These are phyloP conservation scores for Trichosporon ovoides DNA, from an alignment of 1,284 basidiomycete species.

Conservation along the genomic window DNA sequence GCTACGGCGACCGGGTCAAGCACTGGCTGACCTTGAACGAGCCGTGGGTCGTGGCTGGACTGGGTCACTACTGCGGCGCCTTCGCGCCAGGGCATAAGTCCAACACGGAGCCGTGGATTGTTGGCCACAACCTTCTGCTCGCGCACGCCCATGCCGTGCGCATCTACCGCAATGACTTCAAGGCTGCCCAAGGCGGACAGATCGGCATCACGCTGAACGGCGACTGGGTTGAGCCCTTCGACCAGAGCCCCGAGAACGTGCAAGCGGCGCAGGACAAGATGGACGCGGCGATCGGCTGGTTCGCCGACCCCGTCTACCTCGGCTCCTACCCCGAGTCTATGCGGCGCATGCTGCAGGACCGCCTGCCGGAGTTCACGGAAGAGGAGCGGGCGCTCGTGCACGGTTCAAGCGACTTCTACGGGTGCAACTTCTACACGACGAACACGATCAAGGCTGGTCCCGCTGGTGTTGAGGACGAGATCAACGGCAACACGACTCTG, in stretches of 20 bases:
- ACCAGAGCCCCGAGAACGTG: conserved; percentile 59
- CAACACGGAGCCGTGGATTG: conserved; percentile 68
- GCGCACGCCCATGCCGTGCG: conserved; percentile 64
- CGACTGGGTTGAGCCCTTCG: conserved; percentile 65
- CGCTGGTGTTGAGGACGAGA: conserved; percentile 49
- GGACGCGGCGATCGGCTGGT: conserved; percentile 57
- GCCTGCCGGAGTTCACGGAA: conserved; percentile 61
- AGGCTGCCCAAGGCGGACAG: conserved; percentile 46
- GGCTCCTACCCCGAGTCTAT: conserved; percentile 63
- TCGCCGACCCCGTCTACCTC: conserved; percentile 64
- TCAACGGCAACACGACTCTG: conserved; percentile 56
- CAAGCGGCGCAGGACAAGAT: conserved; percentile 62
- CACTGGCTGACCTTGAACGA: conserved; percentile 65
- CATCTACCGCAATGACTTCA: conserved; percentile 60
- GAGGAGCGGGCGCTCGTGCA: conserved; percentile 61
- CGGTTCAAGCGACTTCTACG: conserved; percentile 40
- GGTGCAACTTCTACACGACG: conserved; percentile 59
- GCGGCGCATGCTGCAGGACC: conserved; percentile 58
- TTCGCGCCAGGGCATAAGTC: conserved; percentile 53
- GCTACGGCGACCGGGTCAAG: conserved; percentile 68
- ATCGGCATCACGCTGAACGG: conserved; percentile 73
- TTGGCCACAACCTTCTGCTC: conserved; percentile 63
- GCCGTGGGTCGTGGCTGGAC: conserved; percentile 65
- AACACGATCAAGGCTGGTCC: conserved; percentile 56
- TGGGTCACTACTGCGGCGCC: conserved; percentile 54